Evolutionary conservation across 2,329 filamentous ascomycete genomes (phyloP), one percentile per base, ranked within the genome.

Genomic region (Emmonsia crescens): DNA sequence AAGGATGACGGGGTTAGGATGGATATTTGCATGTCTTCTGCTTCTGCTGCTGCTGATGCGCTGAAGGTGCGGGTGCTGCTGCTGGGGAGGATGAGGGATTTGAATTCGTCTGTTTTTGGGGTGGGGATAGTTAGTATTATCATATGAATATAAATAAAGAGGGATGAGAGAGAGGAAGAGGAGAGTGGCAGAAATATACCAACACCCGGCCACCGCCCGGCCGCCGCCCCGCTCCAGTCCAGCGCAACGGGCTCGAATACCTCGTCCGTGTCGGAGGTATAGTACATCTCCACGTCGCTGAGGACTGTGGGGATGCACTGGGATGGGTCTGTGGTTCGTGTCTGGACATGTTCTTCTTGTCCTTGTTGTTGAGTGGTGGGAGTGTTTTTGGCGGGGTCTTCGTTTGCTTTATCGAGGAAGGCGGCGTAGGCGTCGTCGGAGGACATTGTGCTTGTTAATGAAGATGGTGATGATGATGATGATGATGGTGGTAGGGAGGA

Each of bases 331-430:
- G 80, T 76, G 6, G 75, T 70, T 63, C 76, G 70, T 10, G 74
- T 76, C 52, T 49, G 61, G 29, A 12, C 8, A 31, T 33, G 52
- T 36, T 46, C 51, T 65, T 29, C 31, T 16, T 21, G 55, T 46
- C 38, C 48, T 65, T n/a, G 55, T 12, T 63, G 64, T 31, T 62
- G 27, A 2, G 64, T 62, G 63, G 68, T 52, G 8, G 36, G 2
- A 10, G 24, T 66, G 64, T 70, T 71, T 5, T 71, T 72, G 60
- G 75, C 71, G 10, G 75, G 76, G 71, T 91, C 87, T 69, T 85
- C 79, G 77, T 96, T 96, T 60, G 91, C 90, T 78, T 94, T 94
- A 72, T 94, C 83, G 62, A 96, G 80, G 72, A 96, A 96, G 63
- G 87, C 80, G 75, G 86, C 83, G 79, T 96, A 96, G 64, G 89